phyloP scores from a whole-genome alignment of 2,329 filamentous ascomycete species.

The Ascochyta koolunga region DNA sequence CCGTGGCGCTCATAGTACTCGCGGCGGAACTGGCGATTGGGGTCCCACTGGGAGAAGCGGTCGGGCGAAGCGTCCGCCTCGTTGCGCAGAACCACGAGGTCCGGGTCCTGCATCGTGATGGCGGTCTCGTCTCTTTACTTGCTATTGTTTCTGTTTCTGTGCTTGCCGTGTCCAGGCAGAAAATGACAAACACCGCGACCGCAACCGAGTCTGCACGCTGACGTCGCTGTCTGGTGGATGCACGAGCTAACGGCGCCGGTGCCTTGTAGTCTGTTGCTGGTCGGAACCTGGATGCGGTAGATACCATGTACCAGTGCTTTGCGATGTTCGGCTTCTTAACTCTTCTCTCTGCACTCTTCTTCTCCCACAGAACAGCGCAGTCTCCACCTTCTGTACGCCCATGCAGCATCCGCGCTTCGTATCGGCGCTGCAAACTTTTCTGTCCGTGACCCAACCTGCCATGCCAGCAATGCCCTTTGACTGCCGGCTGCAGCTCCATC shows the following conservation, averaged over 20 bases:
- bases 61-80: slow-evolving; percentile 37
- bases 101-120: slow-evolving; percentile 39
- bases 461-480: too few relatives aligned
- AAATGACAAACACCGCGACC: too few relatives aligned
- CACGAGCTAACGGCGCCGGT: slow-evolving; percentile 5
- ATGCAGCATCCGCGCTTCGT: slow-evolving; percentile 2
- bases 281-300: slow-evolving; percentile 8
- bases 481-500: too few relatives aligned
- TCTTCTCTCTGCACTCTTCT: neutral
- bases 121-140: neutral
- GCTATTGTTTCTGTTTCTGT: neutral
- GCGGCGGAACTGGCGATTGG: slow-evolving; percentile 31
- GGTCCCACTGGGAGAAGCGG: slow-evolving; percentile 39
- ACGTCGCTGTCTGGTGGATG: slow-evolving; percentile 11
- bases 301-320: too few relatives aligned
- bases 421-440: slow-evolving; percentile 5
- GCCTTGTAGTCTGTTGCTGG: slow-evolving; percentile 11
- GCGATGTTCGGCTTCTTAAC: neutral
- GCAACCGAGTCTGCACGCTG: slow-evolving; percentile 3
- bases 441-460: slow-evolving; percentile 6
- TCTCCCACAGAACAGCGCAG: neutral
- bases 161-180: too few relatives aligned
- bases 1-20: slow-evolving; percentile 32
- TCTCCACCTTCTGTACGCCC: neutral
- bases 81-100: slow-evolving; percentile 36